Evolutionary conservation across 805 yeast genomes (phyloP).

Genomic region (Saccharomyces kudriavzevii): DNA sequence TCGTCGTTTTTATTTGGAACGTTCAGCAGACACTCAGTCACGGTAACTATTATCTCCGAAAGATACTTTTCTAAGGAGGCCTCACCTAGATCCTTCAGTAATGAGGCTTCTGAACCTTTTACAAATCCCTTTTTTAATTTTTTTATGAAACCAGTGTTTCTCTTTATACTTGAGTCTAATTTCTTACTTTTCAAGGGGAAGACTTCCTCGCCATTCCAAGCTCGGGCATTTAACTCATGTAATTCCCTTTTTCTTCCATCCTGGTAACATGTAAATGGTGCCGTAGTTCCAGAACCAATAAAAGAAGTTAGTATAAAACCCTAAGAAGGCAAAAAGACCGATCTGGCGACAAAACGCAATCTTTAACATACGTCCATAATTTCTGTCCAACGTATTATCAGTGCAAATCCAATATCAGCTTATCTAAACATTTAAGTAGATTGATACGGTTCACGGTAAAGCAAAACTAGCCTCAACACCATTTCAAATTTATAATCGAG

Average conservation of each 20-base stretch:
- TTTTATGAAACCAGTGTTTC: constrained; percentile 71
- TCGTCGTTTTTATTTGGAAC: constrained; percentile 47
- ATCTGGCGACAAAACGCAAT: neutral
- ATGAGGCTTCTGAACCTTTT: constrained; percentile 39
- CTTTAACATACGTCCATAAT: constrained; percentile 7
- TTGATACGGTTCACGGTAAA: neutral
- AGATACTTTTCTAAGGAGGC: constrained; percentile 67
- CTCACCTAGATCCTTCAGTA: constrained; percentile 53
- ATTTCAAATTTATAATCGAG: neutral
- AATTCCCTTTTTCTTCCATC: constrained; percentile 27
- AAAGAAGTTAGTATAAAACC: neutral
- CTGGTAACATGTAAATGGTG: constrained; percentile 4
- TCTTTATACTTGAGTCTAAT: constrained; percentile 71
- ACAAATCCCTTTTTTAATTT: constrained; percentile 52
- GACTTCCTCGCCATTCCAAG: constrained; percentile 47
- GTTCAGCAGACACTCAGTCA: constrained; percentile 52
- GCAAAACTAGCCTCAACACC: neutral
- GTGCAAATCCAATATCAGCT: neutral
- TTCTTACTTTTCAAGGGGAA: constrained; percentile 27
- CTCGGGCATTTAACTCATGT: constrained; percentile 35
- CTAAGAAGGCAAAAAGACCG: neutral
- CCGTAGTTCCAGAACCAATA: neutral
- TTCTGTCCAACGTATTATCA: neutral
- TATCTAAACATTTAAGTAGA: neutral
- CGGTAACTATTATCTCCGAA: constrained; percentile 56